These are phyloP conservation scores for Claviceps lovelessii DNA, from an alignment of 2,329 filamentous ascomycete genomes.

Conservation along the genomic window DNA sequence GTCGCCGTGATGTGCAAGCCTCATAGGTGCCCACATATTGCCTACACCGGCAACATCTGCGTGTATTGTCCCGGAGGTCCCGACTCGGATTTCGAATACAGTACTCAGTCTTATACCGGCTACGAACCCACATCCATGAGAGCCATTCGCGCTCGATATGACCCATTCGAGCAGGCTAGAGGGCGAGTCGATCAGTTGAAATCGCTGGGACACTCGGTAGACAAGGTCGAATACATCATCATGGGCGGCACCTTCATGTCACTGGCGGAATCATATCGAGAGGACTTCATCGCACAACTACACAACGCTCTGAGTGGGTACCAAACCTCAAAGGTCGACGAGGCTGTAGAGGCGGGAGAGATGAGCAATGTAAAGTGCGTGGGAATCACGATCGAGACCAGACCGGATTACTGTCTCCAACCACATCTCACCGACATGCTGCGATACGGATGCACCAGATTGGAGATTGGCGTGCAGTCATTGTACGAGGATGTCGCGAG, in stretches of 20 bases:
- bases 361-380: constrained; percentile 98
- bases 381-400: constrained; percentile 94
- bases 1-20: constrained; percentile 99
- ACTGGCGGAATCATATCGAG: constrained; percentile 70
- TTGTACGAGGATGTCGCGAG: constrained; percentile 97
- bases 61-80: constrained; percentile 97
- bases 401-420: constrained; percentile 91
- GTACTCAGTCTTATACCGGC: constrained; percentile 94
- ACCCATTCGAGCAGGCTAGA: constrained; percentile 93
- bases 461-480: constrained; percentile 92
- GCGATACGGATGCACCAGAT: constrained; percentile 87
- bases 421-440: constrained; percentile 94
- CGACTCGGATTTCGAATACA: constrained; percentile 98
- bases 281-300: constrained; percentile 86
- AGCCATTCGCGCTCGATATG: constrained; percentile 89
- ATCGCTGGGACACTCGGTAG: constrained; percentile 85
- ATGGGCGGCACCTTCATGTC: constrained; percentile 99
- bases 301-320: constrained; percentile 97
- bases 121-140: constrained; percentile 99
- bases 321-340: constrained; percentile 84
- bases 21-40: constrained; percentile 91
- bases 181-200: constrained; percentile 95
- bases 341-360: constrained; percentile 84
- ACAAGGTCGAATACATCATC: constrained; percentile 99
- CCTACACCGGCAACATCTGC: constrained; percentile 97